Evolutionary conservation across 108 stramenopile genomes (phyloP).

Genomic region (Thalassiosira profunda): DNA sequence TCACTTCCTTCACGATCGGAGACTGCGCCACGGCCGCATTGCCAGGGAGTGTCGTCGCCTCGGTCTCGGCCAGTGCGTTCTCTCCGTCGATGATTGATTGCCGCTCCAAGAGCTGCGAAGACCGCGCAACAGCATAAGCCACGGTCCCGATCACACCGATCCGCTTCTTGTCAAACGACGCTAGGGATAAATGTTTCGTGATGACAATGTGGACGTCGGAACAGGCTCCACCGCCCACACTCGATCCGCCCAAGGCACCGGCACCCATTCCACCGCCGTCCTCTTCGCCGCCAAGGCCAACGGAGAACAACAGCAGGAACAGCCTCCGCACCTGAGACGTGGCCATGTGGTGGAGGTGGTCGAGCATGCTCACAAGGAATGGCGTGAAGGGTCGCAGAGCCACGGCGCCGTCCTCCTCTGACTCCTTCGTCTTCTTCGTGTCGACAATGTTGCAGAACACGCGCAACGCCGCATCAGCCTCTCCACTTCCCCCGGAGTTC

Average conservation of each 20-base stretch:
- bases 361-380: slow-evolving; percentile 46
- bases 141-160: slow-evolving; percentile 58
- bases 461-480: slow-evolving; percentile 58
- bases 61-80: slow-evolving; percentile 1
- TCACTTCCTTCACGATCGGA: slow-evolving; percentile 39
- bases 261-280: background rate
- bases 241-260: background rate
- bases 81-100: slow-evolving; percentile 13
- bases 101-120: slow-evolving; percentile 10
- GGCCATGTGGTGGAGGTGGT: slow-evolving; percentile 46
- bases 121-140: slow-evolving; percentile 52
- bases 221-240: slow-evolving; percentile 26
- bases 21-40: background rate
- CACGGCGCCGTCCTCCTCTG: slow-evolving; percentile 15
- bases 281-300: slow-evolving; percentile 25
- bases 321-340: slow-evolving; percentile 44
- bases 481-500: slow-evolving; percentile 20
- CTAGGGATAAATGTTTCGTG: slow-evolving; percentile 38
- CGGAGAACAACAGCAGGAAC: slow-evolving; percentile 48
- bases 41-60: background rate
- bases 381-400: slow-evolving; percentile 46
- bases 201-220: slow-evolving; percentile 56
- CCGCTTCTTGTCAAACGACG: slow-evolving; percentile 25
- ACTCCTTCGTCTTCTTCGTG: background rate
- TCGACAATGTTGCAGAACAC: slow-evolving; percentile 43